Evolutionary conservation across 805 yeast species (phyloP).

Genomic region (Schwanniomyces yamadae): DNA sequence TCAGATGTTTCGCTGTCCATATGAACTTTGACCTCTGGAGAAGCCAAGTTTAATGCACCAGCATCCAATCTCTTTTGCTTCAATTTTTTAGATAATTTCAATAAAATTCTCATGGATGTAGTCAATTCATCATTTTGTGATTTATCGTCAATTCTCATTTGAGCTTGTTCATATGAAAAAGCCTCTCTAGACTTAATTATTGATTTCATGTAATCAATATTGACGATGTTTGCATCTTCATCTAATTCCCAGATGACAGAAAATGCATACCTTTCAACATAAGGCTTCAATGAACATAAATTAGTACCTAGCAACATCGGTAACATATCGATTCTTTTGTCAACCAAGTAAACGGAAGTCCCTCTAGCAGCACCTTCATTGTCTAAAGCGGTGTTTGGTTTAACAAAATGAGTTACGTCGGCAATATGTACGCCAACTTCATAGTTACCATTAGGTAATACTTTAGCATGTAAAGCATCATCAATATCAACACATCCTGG

Average conservation of each 20-base stretch:
- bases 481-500: constrained; percentile 98
- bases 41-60: constrained; percentile 94
- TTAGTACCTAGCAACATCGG: constrained; percentile 95
- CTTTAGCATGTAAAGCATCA: constrained; percentile 86
- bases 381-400: constrained; percentile 87
- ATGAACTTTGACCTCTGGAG: constrained; percentile 97
- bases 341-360: constrained; percentile 94
- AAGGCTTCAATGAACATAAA: constrained; percentile 90
- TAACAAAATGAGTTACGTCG: constrained; percentile 96
- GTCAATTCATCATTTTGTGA: constrained; percentile 81
- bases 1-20: constrained; percentile 97
- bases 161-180: constrained; percentile 92
- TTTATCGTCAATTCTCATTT: constrained; percentile 80
- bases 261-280: constrained; percentile 94
- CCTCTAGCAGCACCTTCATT: constrained; percentile 97
- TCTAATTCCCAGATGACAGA: constrained; percentile 96
- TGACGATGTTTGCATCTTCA: constrained; percentile 77
- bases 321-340: constrained; percentile 97
- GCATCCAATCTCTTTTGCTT: constrained; percentile 85
- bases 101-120: constrained; percentile 79
- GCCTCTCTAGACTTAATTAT: constrained; percentile 91
- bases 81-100: constrained; percentile 76
- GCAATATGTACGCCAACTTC: constrained; percentile 99
- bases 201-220: constrained; percentile 78
- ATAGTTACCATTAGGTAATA: constrained; percentile 86